A percentile compares a stretch with the other conserved stretches of the same genome.
phyloP scores from a whole-genome alignment of 257 asterid genomes.

The Plectranthus barbatus region DNA sequence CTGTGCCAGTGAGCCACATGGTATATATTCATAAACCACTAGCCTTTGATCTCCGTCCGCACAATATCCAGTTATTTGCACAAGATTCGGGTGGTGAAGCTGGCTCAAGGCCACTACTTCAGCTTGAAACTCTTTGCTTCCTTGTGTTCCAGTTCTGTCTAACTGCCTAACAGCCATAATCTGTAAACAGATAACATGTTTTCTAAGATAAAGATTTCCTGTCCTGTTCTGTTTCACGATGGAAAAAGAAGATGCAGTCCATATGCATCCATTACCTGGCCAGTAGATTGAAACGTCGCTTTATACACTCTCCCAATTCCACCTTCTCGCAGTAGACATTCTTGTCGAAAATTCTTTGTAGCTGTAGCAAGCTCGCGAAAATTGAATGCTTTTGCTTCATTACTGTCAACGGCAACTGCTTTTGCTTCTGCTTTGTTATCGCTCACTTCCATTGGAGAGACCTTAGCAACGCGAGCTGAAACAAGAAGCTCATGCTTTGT shows the following conservation, averaged over 20 bases:
- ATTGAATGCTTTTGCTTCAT: slow-evolving; percentile 40
- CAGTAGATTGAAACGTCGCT: slow-evolving; percentile 51
- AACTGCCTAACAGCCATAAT: slow-evolving; percentile 72
- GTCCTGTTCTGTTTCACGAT: neutral
- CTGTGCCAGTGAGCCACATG: slow-evolving; percentile 28
- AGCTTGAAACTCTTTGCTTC: slow-evolving; percentile 61
- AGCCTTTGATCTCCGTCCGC: slow-evolving; percentile 68
- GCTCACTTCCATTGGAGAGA: slow-evolving; percentile 11
- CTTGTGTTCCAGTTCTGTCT: slow-evolving; percentile 77
- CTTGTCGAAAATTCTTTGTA: slow-evolving; percentile 72
- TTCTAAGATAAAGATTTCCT: neutral
- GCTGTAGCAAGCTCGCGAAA: slow-evolving; percentile 91
- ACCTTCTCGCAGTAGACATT: slow-evolving; percentile 65
- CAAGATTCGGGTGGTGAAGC: slow-evolving; percentile 67
- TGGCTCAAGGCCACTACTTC: slow-evolving; percentile 56
- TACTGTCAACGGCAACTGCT: slow-evolving; percentile 12
- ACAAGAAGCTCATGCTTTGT: neutral
- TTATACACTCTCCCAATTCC: slow-evolving; percentile 74
- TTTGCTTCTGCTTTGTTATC: slow-evolving; percentile 17
- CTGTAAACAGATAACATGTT: slow-evolving; percentile 20
- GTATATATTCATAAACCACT: slow-evolving; percentile 39
- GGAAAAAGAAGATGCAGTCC: neutral
- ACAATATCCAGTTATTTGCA: slow-evolving; percentile 60
- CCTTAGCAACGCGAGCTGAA: slow-evolving; percentile 7
- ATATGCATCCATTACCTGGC: slow-evolving; percentile 39